A percentile compares a stretch with the other conserved stretches of the same genome.
Evolutionary conservation across 495 filamentous ascomycete species (phyloP).

Genomic region (Penicillium riverlandense): DNA sequence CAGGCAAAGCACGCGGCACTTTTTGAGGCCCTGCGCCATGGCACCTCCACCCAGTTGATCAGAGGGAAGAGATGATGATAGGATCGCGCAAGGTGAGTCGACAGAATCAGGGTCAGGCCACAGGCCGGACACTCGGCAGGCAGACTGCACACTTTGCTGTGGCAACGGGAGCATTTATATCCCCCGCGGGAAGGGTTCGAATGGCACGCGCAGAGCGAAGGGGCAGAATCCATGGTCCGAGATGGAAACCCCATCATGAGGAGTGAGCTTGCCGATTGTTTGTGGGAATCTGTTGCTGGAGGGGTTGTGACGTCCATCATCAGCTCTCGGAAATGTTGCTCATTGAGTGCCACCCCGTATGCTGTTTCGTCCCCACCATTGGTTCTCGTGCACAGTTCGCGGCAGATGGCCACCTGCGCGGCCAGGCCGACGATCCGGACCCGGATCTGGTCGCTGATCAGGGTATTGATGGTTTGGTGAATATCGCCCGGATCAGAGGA

Average conservation of each 20-base stretch:
- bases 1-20: constrained; percentile 43
- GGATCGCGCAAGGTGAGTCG: constrained; percentile 88
- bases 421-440: constrained; percentile 84
- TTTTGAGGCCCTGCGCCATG: constrained; percentile 61
- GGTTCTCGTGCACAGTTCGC: constrained; percentile 77
- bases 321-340: constrained; percentile 83
- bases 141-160: constrained; percentile 80
- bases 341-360: constrained; percentile 82
- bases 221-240: constrained; percentile 65
- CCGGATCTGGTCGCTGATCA: constrained; percentile 74
- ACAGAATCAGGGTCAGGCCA: constrained; percentile 85
- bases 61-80: constrained; percentile 97
- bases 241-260: constrained; percentile 99
- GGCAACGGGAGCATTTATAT: constrained; percentile 86
- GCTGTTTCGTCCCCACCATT: constrained; percentile 68
- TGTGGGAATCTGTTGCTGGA: constrained; percentile 64
- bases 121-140: constrained; percentile 91
- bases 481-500: constrained; percentile 93
- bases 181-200: constrained; percentile 76
- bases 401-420: constrained; percentile 86
- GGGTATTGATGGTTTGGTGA: constrained; percentile 72
- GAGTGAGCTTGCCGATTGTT: constrained; percentile 64
- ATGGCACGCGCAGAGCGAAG: constrained; percentile 89
- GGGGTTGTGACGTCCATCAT: constrained; percentile 83
- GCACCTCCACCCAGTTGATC: constrained; percentile 81